Conservation (phyloP, 768 basidiomycete species). For the Tylopilus cervinicoccineus region DNA sequence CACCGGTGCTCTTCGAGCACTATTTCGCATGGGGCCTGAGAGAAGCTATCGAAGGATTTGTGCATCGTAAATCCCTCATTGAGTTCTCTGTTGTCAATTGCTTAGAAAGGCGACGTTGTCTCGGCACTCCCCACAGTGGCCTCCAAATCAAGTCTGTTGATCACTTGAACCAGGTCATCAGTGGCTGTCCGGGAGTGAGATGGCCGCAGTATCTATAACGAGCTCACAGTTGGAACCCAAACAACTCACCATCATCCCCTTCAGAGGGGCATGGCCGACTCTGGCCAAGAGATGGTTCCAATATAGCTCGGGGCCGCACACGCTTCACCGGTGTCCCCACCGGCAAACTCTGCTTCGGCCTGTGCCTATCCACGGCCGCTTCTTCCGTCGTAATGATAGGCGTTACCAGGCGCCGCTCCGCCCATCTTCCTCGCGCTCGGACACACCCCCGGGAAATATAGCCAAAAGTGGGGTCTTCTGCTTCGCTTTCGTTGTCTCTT, state of each 20-base stretch:
- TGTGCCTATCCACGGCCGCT: constrained; percentile 52
- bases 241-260: constrained; percentile 41
- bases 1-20: constrained; percentile 16
- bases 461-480: constrained; percentile 51
- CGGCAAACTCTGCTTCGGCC: not conserved
- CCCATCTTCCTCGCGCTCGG: constrained; percentile 17
- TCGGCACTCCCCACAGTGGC: constrained; percentile 65
- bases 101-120: constrained; percentile 40
- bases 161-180: constrained; percentile 71
- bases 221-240: not conserved
- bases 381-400: constrained; percentile 45
- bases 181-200: constrained; percentile 78
- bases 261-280: constrained; percentile 44
- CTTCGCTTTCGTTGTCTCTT: constrained; percentile 28
- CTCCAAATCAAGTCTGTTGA: constrained; percentile 77
- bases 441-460: constrained; percentile 50
- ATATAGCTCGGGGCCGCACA: constrained; percentile 52
- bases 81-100: constrained; percentile 34
- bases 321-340: constrained; percentile 37
- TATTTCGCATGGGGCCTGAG: constrained; percentile 47
- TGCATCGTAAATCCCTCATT: constrained; percentile 31
- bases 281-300: constrained; percentile 56
- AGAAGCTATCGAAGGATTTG: constrained; percentile 42
- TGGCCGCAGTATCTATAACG: constrained; percentile 41
- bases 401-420: not conserved